Base-by-base conservation (phyloP, 768 basidiomycete genomes). In the Hortiboletus campestris region DNA sequence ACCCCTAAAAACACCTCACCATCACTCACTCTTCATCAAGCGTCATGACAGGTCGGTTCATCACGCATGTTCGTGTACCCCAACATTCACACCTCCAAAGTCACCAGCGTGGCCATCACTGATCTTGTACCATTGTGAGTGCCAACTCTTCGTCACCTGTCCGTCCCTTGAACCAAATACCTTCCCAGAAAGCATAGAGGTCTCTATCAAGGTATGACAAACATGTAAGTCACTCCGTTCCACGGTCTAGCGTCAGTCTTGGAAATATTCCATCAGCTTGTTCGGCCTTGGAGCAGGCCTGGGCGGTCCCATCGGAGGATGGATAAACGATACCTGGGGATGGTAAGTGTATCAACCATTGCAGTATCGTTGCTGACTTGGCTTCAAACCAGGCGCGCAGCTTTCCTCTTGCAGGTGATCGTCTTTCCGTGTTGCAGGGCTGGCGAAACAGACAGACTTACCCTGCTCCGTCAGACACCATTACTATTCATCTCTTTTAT, bases 191-290 rank as follows among this genome's bases (percentile, higher is more conserved):
- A 88, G 67, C 86, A 91, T 57, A 81, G 95, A 50, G 95, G 93
- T 2, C 72, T 96, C 10, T 96, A 94, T 66, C 96, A 98, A 70
- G 94, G 94, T 53, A 80, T 93, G 78, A 86, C 88, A 34, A 94
- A 94, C 67, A 83, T 94, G 91, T 92, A 76, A 62, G 83, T 67
- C 34, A 2, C 9, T 51, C 29, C 41, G 44, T 40, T 41, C 28
- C 34, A 13, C 41, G 16, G 7, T 41, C 35, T 45, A 46, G 46
- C 22, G n/a, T 53, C 65, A 40, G 49, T 52, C 54, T 45, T 58
- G 60, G 9, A 56, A 19, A 9, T 7, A 40, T 55, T 49, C 2
- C 53, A 40, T 61, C 64, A 93, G 91, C 71, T 70, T 92, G 59
- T 96, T 84, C 67, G 94, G 94, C 41, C 75, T 91, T 49, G 94